Base-by-base conservation (phyloP, 2,329 filamentous ascomycete species). In the Cytospora schulzeri region DNA sequence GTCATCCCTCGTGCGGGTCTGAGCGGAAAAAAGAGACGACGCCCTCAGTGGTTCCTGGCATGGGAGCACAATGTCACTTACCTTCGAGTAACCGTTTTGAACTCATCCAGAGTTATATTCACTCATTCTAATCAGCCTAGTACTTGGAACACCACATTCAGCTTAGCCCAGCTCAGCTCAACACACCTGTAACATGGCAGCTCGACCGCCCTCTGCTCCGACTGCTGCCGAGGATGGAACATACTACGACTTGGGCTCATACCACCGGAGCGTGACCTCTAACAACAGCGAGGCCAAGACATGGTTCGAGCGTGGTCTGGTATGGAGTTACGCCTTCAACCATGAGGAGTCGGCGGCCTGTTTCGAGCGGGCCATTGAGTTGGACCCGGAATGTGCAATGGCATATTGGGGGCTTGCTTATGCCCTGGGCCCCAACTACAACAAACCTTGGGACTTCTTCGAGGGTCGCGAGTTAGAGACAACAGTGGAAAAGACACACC, bases 241-340 rank as follows among this genome's bases (percentile, higher is more conserved):
- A 8, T 89, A 91, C 74, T 84, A 91, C 73, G 73, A 91, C 68
- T 83, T 92, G 1, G 89, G 89, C 63, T 72, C 77, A 0, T 87
- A 85, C 71, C 76, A 78, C 35, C 83, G 85, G n/a, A 70, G 76
- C 3, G 77, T 91, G 54, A 86, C 76, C 41, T 87, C 87, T 0
- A 73, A 69, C 19, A 85, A 73, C 69, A 52, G 72, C 4, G 78
- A 80, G 54, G 81, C 87, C 1, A 85, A 90, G 71, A 77, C 69
- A 8, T 93, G 90, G 90, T 92, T 91, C 72, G 80, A 89, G 72
- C 85, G 89, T 3, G 90, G 89, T 2, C 77, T 93, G n/a, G 79
- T 88, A 26, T 93, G 90, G 90, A 83, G 81, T 52, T 93, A 90
- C 73, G 88, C 80, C 26, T 93, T 93, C 78, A 92, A 93, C 72